Percentiles rank a stretch among this genome's conserved stretches.
Conservation (phyloP, 352 stramenopile genomes). For the Phytophthora multivora region DNA sequence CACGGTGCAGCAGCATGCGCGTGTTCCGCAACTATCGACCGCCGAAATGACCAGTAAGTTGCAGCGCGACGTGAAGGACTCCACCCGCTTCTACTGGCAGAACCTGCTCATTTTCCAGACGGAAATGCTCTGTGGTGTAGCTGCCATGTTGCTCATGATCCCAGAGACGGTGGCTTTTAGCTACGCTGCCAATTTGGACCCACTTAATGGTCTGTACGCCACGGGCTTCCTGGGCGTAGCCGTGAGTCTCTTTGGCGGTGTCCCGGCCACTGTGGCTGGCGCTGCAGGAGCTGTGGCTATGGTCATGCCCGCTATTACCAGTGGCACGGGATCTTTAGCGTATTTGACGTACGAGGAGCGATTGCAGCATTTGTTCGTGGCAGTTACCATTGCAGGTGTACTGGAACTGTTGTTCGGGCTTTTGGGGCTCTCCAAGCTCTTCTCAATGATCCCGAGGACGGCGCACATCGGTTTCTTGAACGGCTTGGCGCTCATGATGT, state of each 20-base stretch:
- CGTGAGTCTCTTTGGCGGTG: slow-evolving; percentile 85
- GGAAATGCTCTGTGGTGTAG: slow-evolving; percentile 89
- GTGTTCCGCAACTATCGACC: slow-evolving; percentile 8
- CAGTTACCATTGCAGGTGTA: slow-evolving; percentile 84
- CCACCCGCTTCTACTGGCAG: slow-evolving; percentile 55
- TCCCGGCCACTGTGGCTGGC: slow-evolving; percentile 88
- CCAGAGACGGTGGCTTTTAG: slow-evolving; percentile 94
- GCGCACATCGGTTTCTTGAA: slow-evolving; percentile 97
- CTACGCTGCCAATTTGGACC: slow-evolving; percentile 90
- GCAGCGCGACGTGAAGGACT: slow-evolving; percentile 25
- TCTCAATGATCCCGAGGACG: slow-evolving; percentile 93
- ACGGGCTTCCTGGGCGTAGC: slow-evolving; percentile 92
- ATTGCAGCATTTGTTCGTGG: slow-evolving; percentile 86
- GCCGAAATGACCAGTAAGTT: slow-evolving; percentile 28
- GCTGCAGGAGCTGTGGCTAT: slow-evolving; percentile 91
- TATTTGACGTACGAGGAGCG: slow-evolving; percentile 75
- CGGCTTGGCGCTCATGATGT: slow-evolving; percentile 95
- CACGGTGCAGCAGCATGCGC: slow-evolving; percentile 10
- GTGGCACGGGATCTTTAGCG: slow-evolving; percentile 45
- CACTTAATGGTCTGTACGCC: slow-evolving; percentile 90
- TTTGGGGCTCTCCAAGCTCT: slow-evolving; percentile 87
- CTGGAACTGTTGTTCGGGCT: slow-evolving; percentile 88
- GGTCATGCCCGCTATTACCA: slow-evolving; percentile 89
- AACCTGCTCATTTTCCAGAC: slow-evolving; percentile 59
- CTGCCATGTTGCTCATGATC: slow-evolving; percentile 92